phyloP scores from a whole-genome alignment of 2,329 filamentous ascomycete species.

The Calonectria henricotiae region DNA sequence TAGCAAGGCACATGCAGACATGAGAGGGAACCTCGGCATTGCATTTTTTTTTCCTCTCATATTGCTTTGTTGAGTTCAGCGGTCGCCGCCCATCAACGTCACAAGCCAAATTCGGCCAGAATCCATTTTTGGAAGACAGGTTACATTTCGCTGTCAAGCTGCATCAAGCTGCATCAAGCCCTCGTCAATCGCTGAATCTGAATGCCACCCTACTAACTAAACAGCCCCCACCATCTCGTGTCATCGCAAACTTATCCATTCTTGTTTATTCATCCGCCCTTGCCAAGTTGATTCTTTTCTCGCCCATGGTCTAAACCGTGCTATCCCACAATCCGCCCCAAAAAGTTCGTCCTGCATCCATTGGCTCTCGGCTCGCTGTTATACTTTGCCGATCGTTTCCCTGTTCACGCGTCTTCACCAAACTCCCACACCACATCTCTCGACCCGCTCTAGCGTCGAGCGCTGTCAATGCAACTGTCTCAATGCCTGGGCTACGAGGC shows the following conservation, averaged over 20 bases:
- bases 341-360: constrained; percentile 19
- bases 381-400: constrained; percentile 44
- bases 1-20: constrained; percentile 23
- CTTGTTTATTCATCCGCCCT: constrained; percentile 12
- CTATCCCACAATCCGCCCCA: constrained; percentile 27
- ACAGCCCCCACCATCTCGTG: constrained; percentile 13
- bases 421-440: constrained; percentile 33
- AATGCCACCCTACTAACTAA: constrained; percentile 19
- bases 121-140: constrained; percentile 30
- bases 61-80: constrained; percentile 28
- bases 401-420: constrained; percentile 33
- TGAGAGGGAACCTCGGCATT: constrained; percentile 21
- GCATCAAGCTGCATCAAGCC: constrained; percentile 31
- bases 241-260: constrained; percentile 21
- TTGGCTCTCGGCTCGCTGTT: constrained; percentile 39
- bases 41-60: neutral
- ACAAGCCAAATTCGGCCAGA: constrained; percentile 25
- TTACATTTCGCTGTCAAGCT: constrained; percentile 29
- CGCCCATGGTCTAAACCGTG: constrained; percentile 2
- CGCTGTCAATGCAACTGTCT: constrained; percentile 18
- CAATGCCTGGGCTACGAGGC: constrained; percentile 48
- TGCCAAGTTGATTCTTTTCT: constrained; percentile 17
- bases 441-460: constrained; percentile 37
- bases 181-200: constrained; percentile 27
- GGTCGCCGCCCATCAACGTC: constrained; percentile 14